Evolutionary conservation across 495 filamentous ascomycete species (phyloP), one percentile per base, ranked within the genome.

Genomic region (Aspergillus funiculosus): DNA sequence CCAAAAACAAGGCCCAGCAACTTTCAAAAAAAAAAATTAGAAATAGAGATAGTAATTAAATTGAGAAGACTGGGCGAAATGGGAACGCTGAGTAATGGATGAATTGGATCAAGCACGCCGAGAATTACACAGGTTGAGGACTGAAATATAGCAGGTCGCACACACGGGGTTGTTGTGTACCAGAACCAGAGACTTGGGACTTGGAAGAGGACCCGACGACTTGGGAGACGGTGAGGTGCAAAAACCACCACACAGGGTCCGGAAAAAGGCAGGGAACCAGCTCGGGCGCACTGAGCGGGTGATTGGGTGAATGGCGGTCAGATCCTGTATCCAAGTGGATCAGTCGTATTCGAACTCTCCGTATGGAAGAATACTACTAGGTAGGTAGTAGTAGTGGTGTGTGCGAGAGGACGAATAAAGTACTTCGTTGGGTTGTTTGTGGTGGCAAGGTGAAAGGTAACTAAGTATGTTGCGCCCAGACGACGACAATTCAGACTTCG

Each of bases 161-260:
- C n/a, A n/a, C n/a, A 59, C 56, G 52, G 52, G 41, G 46, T 22
- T 39, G 28, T 42, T 40, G 51, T 49, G 51, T 44, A 41, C 56
- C 52, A 52, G 50, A 43, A 43, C 57, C 57, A 56, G 45, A 54
- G 53, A 38, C 20, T 54, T 59, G 57, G 57, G 57, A 59, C n/a
- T n/a, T n/a, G n/a, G n/a, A n/a, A n/a, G n/a, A n/a, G n/a, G 39
- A 50, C 56, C 56, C 56, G 43, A 45, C 46, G n/a, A n/a, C n/a
- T n/a, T n/a, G n/a, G n/a, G 21, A 56, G 50, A 56, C 52, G 56
- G 56, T 53, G 56, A 53, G 52, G 21, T 34, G 34, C 5, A 11
- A 45, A 42, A 51, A 39, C 37, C 37, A 51, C 30, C 17, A 25
- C 35, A 38, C 31, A 52, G 45, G 43, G 41, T 44, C 39, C 26